Conservation (phyloP, 371 early-diverging fungal genomes). For the Fennellomyces sp. region DNA sequence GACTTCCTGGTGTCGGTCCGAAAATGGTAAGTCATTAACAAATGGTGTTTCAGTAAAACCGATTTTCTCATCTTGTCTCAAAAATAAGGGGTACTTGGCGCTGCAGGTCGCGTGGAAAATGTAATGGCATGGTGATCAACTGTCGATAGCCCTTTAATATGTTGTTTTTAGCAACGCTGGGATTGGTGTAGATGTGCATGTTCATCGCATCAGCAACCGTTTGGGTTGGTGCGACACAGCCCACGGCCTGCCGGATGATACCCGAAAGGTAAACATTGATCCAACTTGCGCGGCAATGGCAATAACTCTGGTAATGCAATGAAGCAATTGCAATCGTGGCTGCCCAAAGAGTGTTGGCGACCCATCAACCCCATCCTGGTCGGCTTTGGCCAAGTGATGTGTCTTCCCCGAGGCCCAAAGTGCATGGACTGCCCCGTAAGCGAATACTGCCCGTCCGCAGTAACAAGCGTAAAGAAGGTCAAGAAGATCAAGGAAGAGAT, state of each 20-base stretch:
- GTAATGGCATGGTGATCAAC: constrained; percentile 31
- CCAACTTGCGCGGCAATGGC: neutral
- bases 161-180: constrained; percentile 67
- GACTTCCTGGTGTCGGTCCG: constrained; percentile 95
- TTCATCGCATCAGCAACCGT: constrained; percentile 93
- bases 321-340: constrained; percentile 80
- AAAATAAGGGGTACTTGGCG: constrained; percentile 75
- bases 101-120: constrained; percentile 88
- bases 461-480: constrained; percentile 12
- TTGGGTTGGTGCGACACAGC: constrained; percentile 86
- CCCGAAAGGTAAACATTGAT: constrained; percentile 60
- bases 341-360: constrained; percentile 88
- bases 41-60: neutral
- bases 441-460: constrained; percentile 70
- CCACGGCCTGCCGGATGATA: constrained; percentile 78
- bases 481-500: constrained; percentile 17
- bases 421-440: constrained; percentile 87
- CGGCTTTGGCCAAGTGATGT: constrained; percentile 95
- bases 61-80: no score
- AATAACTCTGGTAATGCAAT: neutral
- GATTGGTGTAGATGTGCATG: constrained; percentile 99
- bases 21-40: constrained; percentile 75
- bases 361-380: constrained; percentile 93
- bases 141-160: neutral
- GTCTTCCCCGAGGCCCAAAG: constrained; percentile 78